Base-by-base conservation (phyloP, 2,329 filamentous ascomycete genomes). In the Penicillium sumatraense region DNA sequence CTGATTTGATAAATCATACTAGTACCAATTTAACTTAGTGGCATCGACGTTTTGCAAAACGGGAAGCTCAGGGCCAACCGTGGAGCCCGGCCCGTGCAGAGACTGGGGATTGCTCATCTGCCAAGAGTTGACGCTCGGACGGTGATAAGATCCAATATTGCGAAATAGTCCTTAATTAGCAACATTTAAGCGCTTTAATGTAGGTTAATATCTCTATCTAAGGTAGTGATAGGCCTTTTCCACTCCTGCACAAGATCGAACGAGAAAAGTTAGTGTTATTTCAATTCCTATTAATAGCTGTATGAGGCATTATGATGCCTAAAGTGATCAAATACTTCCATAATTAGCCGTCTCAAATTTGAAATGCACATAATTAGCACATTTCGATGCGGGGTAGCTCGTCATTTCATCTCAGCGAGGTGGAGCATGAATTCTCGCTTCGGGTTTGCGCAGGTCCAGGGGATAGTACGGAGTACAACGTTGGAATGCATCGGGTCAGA, bases 131-230 rank as follows among this genome's bases (percentile, higher is more conserved):
- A 54, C 50, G 56, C 56, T 57, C 54, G 53, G 56, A 57, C 58
- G 26, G 54, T 61, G 56, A 60, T 62, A 53, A 55, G 24, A 35
- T 7, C 14, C 27, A 38, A 8, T 27, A 2, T n/a, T 11, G 8
- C 26, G 31, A 7, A 57, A 59, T 48, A 38, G n/a, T 21, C 54
- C 60, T 58, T 64, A 64, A 64, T 64, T 64, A 62, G 62, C 53
- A 58, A 51, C 51, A 62, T 20, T 60, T 59, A 63, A 54, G 26
- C 60, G 59, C 61, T 51, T 24, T 24, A 42, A 42, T 56, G 6
- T 11, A 24, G 9, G 9, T 35, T 56, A 60, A 56, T 56, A 52
- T 35, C 26, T 41, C 49, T 49, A 13, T 55, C 53, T 47, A 33
- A 21, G 20, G 31, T 9, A 18, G 9, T n/a, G 36, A 45, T 5